Evolutionary conservation across 2,329 filamentous ascomycete species (phyloP), one percentile per base, ranked within the genome.

Genomic region (Neoascochyta sp.): DNA sequence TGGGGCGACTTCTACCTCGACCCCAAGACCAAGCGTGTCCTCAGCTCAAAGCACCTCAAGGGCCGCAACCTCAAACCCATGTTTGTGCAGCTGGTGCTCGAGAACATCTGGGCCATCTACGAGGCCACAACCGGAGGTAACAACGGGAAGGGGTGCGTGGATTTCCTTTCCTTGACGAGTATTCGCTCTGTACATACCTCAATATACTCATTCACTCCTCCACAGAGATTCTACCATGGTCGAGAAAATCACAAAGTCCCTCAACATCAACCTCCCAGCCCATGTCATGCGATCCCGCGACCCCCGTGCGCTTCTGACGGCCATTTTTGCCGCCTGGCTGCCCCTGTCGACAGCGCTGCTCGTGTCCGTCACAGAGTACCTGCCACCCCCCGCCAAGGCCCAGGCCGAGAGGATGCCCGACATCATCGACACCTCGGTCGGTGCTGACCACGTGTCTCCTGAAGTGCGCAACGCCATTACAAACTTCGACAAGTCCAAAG

Each of bases 1-100:
- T 98, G 92, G 92, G 92, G 92, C 24, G 90, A 88, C 60, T 98
- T 86, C 61, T 98, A 95, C 62, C 70, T 98, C 24, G 92, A 98
- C 54, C 88, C 92, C 5, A 98, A 96, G 65, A 94, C 89, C 1
- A 98, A 95, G 63, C 86, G 94, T 55, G 82, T 98, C 0, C 70
- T 98, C 5, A 85, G 83, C 1, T 78, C 81, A 16, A 96, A 95
- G 64, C 92, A 98, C 68, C 70, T 98, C 28, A 96, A 94, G 59
- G 92, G 92, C 3, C 76, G 92, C 25, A 78, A 83, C 36, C 68
- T 98, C 40, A 98, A 96, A 65, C 92, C 92, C 7, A 87, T 98
- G 76, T 98, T 98, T 62, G 92, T 96, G 9, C 92, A 96, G 61
- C 71, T 98, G 27, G 92, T 98, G 5, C 73, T 98, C 31, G 92